These are phyloP conservation scores for Hansenula anomala DNA, from an alignment of 1,139 yeast species.

Conservation along the genomic window DNA sequence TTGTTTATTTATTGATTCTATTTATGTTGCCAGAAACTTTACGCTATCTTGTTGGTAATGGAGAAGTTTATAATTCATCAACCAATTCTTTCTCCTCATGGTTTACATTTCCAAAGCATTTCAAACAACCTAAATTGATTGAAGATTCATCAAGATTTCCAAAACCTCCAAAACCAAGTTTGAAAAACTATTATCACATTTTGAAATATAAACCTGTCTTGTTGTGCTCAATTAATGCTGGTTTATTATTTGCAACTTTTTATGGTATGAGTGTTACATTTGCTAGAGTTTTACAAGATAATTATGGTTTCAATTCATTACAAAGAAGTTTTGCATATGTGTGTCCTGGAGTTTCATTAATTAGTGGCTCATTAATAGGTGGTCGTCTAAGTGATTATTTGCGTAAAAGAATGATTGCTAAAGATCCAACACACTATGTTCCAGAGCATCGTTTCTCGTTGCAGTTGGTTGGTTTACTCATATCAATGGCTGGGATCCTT, in stretches of 20 bases:
- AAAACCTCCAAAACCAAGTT: conserved; percentile 44
- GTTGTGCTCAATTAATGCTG: conserved; percentile 45
- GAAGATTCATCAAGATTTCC: conserved; percentile 29
- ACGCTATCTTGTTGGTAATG: conserved; percentile 52
- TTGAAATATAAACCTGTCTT: conserved; percentile 40
- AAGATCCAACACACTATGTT: conserved; percentile 26
- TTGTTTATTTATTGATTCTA: conserved; percentile 35
- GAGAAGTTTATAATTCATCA: conserved; percentile 23
- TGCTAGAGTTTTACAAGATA: conserved; percentile 33
- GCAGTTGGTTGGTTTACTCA: conserved; percentile 41
- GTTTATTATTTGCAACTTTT: conserved; percentile 49
- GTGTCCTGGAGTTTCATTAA: conserved; percentile 49
- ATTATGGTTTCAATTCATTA: conserved; percentile 34
- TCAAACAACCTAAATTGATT: conserved; percentile 28
- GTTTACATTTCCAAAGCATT: conserved; percentile 27
- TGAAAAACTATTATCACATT: conserved; percentile 33
- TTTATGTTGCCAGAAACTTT: conserved; percentile 51
- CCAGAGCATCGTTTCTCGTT: conserved; percentile 46
- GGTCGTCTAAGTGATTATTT: conserved; percentile 46
- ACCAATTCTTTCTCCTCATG: conserved; percentile 13
- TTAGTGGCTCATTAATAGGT: conserved; percentile 45
- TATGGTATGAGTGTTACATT: conserved; percentile 52
- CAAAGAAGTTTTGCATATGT: conserved; percentile 43
- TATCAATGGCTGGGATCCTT: conserved; percentile 42
- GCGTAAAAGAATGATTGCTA: conserved; percentile 26